A percentile compares a stretch with the other conserved stretches of the same genome.
Evolutionary conservation across 768 basidiomycete species (phyloP).

Genomic region (Tricholoma flavovirens): DNA sequence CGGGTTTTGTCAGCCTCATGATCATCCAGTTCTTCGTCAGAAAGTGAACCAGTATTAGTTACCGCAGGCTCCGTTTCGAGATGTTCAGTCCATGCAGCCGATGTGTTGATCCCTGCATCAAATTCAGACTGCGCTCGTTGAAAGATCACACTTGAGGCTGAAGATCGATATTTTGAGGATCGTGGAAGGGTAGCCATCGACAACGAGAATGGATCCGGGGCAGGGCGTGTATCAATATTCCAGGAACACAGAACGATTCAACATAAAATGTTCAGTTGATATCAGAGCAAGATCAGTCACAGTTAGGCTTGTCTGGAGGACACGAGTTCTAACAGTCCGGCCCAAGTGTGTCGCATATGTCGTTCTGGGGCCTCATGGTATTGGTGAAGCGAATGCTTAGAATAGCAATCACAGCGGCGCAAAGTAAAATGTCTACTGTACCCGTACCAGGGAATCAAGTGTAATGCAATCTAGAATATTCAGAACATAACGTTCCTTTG

Average conservation of each 20-base stretch:
- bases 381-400: too few relatives aligned
- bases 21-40: conserved; percentile 45
- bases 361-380: too few relatives aligned
- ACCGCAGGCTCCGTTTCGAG: conserved; percentile 32
- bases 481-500: too few relatives aligned
- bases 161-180: conserved; percentile 9
- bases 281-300: too few relatives aligned
- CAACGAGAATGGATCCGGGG: too few relatives aligned
- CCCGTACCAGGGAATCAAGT: too few relatives aligned
- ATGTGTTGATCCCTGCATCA: conserved; percentile 74
- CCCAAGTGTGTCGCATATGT: neutral
- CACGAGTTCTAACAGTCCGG: too few relatives aligned
- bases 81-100: conserved; percentile 70
- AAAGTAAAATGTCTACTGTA: too few relatives aligned
- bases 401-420: too few relatives aligned
- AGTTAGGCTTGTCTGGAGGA: too few relatives aligned
- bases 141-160: conserved; percentile 8
- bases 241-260: neutral
- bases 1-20: conserved; percentile 31
- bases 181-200: conserved; percentile 18
- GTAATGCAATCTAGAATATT: too few relatives aligned
- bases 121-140: conserved; percentile 44
- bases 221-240: neutral
- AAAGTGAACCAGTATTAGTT: conserved; percentile 37
- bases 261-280: neutral